Conservation (phyloP, 495 filamentous ascomycete genomes). For the Cetradonia linearis region DNA sequence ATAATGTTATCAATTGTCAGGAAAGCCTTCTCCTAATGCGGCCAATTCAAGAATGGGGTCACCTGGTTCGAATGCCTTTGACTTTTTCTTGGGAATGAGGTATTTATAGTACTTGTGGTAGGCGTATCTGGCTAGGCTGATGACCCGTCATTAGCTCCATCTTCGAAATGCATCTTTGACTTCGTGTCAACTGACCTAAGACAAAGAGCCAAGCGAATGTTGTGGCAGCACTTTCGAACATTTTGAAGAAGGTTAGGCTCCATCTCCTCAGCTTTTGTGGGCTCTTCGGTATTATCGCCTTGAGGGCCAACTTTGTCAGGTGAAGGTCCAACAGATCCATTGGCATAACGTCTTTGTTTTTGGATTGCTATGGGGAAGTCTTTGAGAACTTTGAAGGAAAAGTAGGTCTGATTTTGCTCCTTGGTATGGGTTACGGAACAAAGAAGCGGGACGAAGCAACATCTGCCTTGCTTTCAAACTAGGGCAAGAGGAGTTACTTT, state of each 20-base stretch:
- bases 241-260: slow-evolving; percentile 54
- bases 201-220: slow-evolving; percentile 79
- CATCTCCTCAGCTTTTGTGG: slow-evolving; percentile 20
- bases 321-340: slow-evolving; percentile 18
- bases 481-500: not conserved
- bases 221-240: slow-evolving; percentile 76
- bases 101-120: slow-evolving; percentile 85
- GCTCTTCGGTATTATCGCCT: slow-evolving; percentile 7
- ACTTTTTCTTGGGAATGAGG: slow-evolving; percentile 77
- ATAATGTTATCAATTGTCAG: slow-evolving; percentile 63
- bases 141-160: slow-evolving; percentile 20
- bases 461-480: too few species aligned
- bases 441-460: not conserved
- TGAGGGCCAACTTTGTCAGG: slow-evolving; percentile 16
- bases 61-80: slow-evolving; percentile 83
- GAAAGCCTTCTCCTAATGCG: slow-evolving; percentile 45
- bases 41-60: slow-evolving; percentile 88
- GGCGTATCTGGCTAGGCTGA: slow-evolving; percentile 69
- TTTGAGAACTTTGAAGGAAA: not conserved
- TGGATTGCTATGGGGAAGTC: not conserved
- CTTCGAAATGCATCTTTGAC: not conserved
- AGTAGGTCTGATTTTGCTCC: not conserved
- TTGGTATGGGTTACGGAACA: not conserved
- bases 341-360: slow-evolving; percentile 7
- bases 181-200: slow-evolving; percentile 44